Evolutionary conservation across 2,329 filamentous ascomycete genomes (phyloP), one percentile per base, ranked within the genome.

Genomic region (Talaromyces verruculosus): DNA sequence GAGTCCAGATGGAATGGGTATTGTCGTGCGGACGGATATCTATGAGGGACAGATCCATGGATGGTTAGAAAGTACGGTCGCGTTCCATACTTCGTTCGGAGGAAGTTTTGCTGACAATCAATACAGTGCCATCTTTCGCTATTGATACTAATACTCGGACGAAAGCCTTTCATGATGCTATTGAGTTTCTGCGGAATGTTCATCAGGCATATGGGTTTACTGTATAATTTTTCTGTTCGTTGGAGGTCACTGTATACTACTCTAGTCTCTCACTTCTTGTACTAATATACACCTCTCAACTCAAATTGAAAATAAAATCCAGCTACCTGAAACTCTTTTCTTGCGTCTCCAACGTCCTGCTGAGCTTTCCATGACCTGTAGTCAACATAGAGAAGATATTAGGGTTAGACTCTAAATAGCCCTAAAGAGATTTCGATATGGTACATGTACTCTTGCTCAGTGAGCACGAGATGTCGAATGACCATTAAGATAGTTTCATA

Each of bases 41-140:
- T 61, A 47, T 49, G 59, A 49, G 28, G 59, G 59, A 13, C 59
- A 61, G 19, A 61, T 49, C 47, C 25, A 61, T 25, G 59, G 43
- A 2, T 61, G 59, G 43, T 37, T 61, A 41, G 59, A 61, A 47
- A 55, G 41, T 61, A 49, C 3, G 59, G 5, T 6, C 15, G 47
- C 28, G 7, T 30, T 7, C 41, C 15, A 47, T 22, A n/a, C 25
- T 47, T 47, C 30, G 15, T n/a, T n/a, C 10, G 7, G 17, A 19
- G 8, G 4, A 25, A 47, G 28, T 8, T n/a, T 35, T 25, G 59
- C 41, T 47, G 3, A 61, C 30, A 35, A 17, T 22, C 7, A 19
- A 25, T 22, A 13, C 3, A 61, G 59, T 61, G 25, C 59, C 59
- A 5, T 61, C 59, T 47, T 61, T 61, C 8, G 59, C 59, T 49